These are phyloP conservation scores for Leucocoprinus birnbaumii DNA, from an alignment of 768 basidiomycete species.

Conservation along the genomic window DNA sequence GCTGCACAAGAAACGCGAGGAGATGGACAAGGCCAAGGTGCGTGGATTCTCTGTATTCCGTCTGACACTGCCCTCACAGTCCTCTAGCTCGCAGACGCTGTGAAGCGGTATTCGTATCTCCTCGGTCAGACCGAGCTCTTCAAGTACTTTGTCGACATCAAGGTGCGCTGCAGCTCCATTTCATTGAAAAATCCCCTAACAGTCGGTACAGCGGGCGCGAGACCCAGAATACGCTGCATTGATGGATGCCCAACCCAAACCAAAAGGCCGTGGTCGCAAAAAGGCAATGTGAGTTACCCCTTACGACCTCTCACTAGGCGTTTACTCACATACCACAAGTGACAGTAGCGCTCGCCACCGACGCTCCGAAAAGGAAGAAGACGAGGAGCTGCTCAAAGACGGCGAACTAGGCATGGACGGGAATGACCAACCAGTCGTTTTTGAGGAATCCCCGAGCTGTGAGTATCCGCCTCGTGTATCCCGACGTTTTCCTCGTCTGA, in stretches of 20 bases:
- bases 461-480: constrained; percentile 20
- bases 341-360: constrained; percentile 81
- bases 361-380: constrained; percentile 98
- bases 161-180: constrained; percentile 46
- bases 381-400: constrained; percentile 90
- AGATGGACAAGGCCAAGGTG: constrained; percentile 89
- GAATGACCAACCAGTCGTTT: constrained; percentile 89
- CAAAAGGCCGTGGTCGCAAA: constrained; percentile 82
- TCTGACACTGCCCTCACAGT: constrained; percentile 11
- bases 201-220: constrained; percentile 59
- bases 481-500: neutral
- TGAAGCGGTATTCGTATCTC: constrained; percentile 97
- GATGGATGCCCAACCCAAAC: constrained; percentile 83
- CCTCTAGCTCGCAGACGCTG: constrained; percentile 80
- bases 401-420: constrained; percentile 78
- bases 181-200: neutral
- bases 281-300: constrained; percentile 39
- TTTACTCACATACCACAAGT: constrained; percentile 32
- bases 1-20: constrained; percentile 67
- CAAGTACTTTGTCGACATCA: constrained; percentile 97
- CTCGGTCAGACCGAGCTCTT: constrained; percentile 97
- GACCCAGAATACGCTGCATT: constrained; percentile 93
- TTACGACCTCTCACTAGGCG: neutral
- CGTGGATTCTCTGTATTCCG: constrained; percentile 6
- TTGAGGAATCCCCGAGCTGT: constrained; percentile 94